phyloP scores from a whole-genome alignment of 805 yeast species.

The Candida anglica region DNA sequence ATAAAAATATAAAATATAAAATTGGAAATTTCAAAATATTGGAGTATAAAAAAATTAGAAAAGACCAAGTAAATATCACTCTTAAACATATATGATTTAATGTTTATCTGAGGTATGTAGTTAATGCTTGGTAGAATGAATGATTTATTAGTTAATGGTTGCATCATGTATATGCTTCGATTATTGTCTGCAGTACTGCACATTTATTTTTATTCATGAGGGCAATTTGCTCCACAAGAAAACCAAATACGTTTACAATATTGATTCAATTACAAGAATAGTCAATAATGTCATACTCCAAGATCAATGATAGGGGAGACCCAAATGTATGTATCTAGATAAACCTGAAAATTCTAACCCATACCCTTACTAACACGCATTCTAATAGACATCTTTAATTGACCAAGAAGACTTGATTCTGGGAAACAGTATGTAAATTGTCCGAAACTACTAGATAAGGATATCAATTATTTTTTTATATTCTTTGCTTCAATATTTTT shows the following conservation, averaged over 20 bases:
- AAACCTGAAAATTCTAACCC: not conserved
- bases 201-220: too few relatives aligned
- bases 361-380: not conserved
- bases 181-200: too few relatives aligned
- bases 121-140: too few relatives aligned
- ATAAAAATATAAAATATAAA: constrained; percentile 1
- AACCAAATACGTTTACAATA: too few relatives aligned
- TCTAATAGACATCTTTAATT: constrained; percentile 8
- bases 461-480: constrained; percentile 1
- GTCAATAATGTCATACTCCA: constrained; percentile 3
- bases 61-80: not conserved
- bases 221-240: too few relatives aligned
- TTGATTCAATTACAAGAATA: too few relatives aligned
- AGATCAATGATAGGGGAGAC: not conserved
- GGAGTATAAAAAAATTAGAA: not conserved
- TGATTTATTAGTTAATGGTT: too few relatives aligned
- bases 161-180: too few relatives aligned
- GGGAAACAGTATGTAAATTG: constrained; percentile 14
- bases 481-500: not conserved
- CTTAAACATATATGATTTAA: too few relatives aligned
- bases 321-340: constrained; percentile 1
- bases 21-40: too few relatives aligned
- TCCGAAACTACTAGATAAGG: not conserved
- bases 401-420: constrained; percentile 15
- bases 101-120: too few relatives aligned